Base-by-base conservation (phyloP, 345 rosid species). In the Mallotus nudiflorus region DNA sequence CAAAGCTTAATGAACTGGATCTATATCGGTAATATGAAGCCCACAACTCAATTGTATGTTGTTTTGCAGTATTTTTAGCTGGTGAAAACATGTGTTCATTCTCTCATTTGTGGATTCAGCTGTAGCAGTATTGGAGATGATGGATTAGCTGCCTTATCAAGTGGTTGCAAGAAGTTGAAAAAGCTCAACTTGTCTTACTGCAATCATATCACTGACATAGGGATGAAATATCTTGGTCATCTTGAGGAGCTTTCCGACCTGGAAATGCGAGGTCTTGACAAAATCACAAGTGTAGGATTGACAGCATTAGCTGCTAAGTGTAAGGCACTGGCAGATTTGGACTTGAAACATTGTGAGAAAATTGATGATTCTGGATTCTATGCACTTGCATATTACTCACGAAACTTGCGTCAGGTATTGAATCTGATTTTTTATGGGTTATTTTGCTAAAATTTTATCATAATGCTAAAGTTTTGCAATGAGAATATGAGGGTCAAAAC, bases 151-250 rank as follows among this genome's bases (percentile, higher is more conserved):
- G 88, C 89, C 77, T 62, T 94, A 73, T 80, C 92, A 18, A 75
- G 74, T 54, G 88, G 93, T 66, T 91, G 97, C 88, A 89, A 82
- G 91, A 91, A 78, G 84, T 66, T 94, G 82, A 78, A 73, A 81
- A 80, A 77, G 56, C 91, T 94, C 56, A 91, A 87, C 84, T 13
- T 91, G 85, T 89, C 98, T 19, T 91, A 91, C 82, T 94, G 98
- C 69, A 19, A 45, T 33, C 81, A 79, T 62, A 73, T 94, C 64
- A 85, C 92, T 0, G 93, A 94, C 69, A 75, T 68, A 60, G 98
- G 97, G 72, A 69, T 87, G 71, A 79, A 72, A 55, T 82, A 67
- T 71, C 69, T 91, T 24, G 78, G 91, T 64, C 55, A 61, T 71
- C 66, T 94, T 53, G 82, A 84, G 80, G 85, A 82, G 71, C 88